phyloP scores from a whole-genome alignment of 345 rosid species.

The Eucalyptus curtisii region DNA sequence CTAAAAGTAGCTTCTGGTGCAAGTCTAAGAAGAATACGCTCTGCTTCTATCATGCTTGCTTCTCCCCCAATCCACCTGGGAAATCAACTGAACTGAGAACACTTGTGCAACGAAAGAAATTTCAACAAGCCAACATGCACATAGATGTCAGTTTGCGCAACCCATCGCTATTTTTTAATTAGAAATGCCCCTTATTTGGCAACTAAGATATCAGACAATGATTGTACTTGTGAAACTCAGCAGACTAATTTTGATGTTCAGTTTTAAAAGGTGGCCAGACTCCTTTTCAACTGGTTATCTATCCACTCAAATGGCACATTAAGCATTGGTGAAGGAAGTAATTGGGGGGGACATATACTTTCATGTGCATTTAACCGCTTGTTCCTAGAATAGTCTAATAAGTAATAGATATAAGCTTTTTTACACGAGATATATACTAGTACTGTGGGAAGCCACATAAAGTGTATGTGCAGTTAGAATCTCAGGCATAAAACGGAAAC shows the following conservation, averaged over 20 bases:
- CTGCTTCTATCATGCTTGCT: conserved; percentile 86
- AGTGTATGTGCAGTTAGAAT: background rate
- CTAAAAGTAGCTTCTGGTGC: conserved; percentile 65
- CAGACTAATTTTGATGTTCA: background rate
- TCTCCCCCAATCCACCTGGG: conserved; percentile 97
- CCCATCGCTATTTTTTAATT: background rate
- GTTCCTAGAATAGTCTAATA: background rate
- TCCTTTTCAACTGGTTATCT: background rate
- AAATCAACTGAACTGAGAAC: background rate
- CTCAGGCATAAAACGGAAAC: background rate
- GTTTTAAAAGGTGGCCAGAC: background rate
- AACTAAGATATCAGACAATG: background rate
- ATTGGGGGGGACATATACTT: background rate
- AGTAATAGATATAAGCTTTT: background rate
- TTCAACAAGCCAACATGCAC: background rate
- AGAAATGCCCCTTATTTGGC: background rate
- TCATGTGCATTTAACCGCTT: accelerated
- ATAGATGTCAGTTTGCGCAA: background rate
- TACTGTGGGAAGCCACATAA: background rate
- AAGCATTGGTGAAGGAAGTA: background rate
- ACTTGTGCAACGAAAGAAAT: background rate
- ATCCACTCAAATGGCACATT: background rate
- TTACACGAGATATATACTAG: background rate
- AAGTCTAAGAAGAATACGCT: conserved; percentile 73
- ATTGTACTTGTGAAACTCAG: background rate